These are phyloP conservation scores for Russula compacta DNA, from an alignment of 768 basidiomycete species.

Conservation along the genomic window DNA sequence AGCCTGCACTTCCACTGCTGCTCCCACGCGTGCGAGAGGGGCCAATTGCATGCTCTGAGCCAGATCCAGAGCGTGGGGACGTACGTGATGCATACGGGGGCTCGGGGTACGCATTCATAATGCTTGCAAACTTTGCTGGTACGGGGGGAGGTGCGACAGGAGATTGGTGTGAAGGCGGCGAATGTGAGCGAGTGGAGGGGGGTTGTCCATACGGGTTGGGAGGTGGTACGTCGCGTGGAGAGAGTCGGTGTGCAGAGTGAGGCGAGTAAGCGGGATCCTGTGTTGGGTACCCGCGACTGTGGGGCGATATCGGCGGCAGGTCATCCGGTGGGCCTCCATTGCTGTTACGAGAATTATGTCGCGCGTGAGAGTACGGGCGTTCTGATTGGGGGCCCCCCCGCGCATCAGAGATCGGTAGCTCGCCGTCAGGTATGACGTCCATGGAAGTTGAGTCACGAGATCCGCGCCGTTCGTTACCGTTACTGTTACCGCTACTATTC, in stretches of 20 bases:
- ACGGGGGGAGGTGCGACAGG: slow-evolving; percentile 28
- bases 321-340: slow-evolving; percentile 14
- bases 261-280: slow-evolving; percentile 14
- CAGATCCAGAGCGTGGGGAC: slow-evolving; percentile 24
- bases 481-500: slow-evolving; percentile 22
- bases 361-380: slow-evolving; percentile 10
- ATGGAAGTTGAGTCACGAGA: slow-evolving; percentile 13
- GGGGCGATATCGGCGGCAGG: slow-evolving; percentile 14
- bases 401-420: slow-evolving; percentile 10
- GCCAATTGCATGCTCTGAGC: slow-evolving; percentile 24
- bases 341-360: slow-evolving; percentile 15
- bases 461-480: slow-evolving; percentile 14
- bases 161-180: slow-evolving; percentile 24
- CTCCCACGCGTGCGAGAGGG: slow-evolving; percentile 18
- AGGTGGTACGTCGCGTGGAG: slow-evolving; percentile 9
- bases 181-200: slow-evolving; percentile 18
- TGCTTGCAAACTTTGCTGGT: slow-evolving; percentile 53
- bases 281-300: slow-evolving; percentile 8
- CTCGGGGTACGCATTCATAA: slow-evolving; percentile 61
- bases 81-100: slow-evolving; percentile 23
- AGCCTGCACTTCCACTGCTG: slow-evolving; percentile 11
- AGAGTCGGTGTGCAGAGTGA: slow-evolving; percentile 1
- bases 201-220: slow-evolving; percentile 8
- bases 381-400: slow-evolving; percentile 5
- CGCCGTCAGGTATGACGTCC: slow-evolving; percentile 12